A percentile compares a stretch with the other conserved stretches of the same genome.
Evolutionary conservation across 2,329 filamentous ascomycete genomes (phyloP).

Genomic region (Plenodomus tracheiphilus): DNA sequence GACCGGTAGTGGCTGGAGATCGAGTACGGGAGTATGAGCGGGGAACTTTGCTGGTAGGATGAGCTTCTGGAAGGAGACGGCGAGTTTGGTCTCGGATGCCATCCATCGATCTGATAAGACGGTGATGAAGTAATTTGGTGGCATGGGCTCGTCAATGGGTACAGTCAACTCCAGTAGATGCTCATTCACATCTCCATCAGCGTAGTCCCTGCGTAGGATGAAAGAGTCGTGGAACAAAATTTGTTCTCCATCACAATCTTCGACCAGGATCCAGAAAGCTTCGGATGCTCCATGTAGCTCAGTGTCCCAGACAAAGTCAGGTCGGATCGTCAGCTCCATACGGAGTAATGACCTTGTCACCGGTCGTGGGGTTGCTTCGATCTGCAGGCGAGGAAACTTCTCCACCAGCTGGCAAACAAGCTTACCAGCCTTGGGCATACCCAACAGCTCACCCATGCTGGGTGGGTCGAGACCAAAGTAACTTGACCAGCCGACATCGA

Average conservation of each 20-base stretch:
- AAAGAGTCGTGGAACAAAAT: slow-evolving; percentile 96
- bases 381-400: slow-evolving; percentile 90
- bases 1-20: slow-evolving; percentile 88
- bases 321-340: slow-evolving; percentile 86
- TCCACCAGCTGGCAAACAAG: slow-evolving; percentile 83
- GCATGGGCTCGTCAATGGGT: slow-evolving; percentile 95
- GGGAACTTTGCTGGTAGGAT: slow-evolving; percentile 95
- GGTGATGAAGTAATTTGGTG: slow-evolving; percentile 97
- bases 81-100: slow-evolving; percentile 91
- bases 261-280: slow-evolving; percentile 95
- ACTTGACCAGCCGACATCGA: slow-evolving; percentile 88
- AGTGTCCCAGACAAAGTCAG: slow-evolving; percentile 96
- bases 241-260: slow-evolving; percentile 96
- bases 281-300: slow-evolving; percentile 84
- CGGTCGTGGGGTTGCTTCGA: slow-evolving; percentile 92
- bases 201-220: slow-evolving; percentile 86
- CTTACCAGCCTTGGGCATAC: slow-evolving; percentile 84
- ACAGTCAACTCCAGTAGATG: slow-evolving; percentile 96
- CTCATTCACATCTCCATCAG: slow-evolving; percentile 81
- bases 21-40: slow-evolving; percentile 86
- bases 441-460: slow-evolving; percentile 91
- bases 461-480: slow-evolving; percentile 97
- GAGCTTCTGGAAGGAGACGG: slow-evolving; percentile 92
- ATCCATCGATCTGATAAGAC: slow-evolving; percentile 97
- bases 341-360: slow-evolving; percentile 92